Conservation (phyloP, 257 asterid genomes). For the Misopates orontium region DNA sequence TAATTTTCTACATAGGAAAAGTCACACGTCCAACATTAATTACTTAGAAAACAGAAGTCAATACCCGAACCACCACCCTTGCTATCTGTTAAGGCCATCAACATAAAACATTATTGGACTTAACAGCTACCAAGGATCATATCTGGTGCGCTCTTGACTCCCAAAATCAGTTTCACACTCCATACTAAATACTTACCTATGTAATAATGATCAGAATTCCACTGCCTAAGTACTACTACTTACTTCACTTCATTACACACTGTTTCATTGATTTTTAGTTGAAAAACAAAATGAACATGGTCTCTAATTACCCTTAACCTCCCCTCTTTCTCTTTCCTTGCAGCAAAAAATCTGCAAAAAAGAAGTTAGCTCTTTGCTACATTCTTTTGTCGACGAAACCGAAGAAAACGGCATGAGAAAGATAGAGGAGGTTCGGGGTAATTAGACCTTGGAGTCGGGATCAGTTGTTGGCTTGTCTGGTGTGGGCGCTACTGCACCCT, state of each 20-base stretch:
- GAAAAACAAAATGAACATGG: neutral
- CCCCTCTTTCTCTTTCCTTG: constrained; percentile 23
- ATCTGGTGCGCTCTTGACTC: constrained; percentile 99
- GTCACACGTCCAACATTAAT: constrained; percentile 8
- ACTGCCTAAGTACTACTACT: constrained; percentile 27
- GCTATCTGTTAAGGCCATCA: constrained; percentile 34
- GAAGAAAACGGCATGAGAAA: constrained; percentile 9
- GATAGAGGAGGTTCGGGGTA: constrained; percentile 38
- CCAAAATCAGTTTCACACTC: constrained; percentile 26
- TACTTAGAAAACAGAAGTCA: constrained; percentile 66
- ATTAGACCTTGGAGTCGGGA: constrained; percentile 38
- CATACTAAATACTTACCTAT: neutral
- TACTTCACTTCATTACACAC: constrained; percentile 29
- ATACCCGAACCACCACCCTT: constrained; percentile 96
- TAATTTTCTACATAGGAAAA: neutral
- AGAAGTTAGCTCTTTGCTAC: too few relatives aligned
- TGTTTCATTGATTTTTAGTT: constrained; percentile 22
- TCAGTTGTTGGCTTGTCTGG: constrained; percentile 30
- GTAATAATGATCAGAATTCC: neutral
- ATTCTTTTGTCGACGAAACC: too few relatives aligned
- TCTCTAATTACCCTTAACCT: constrained; percentile 42
- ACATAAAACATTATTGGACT: constrained; percentile 22
- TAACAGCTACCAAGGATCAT: constrained; percentile 53
- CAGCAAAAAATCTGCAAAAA: neutral
- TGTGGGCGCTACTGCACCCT: constrained; percentile 18